Evolutionary conservation across 2,329 filamentous ascomycete genomes (phyloP), one percentile per base, ranked within the genome.

Genomic region (Microdochium nivale): DNA sequence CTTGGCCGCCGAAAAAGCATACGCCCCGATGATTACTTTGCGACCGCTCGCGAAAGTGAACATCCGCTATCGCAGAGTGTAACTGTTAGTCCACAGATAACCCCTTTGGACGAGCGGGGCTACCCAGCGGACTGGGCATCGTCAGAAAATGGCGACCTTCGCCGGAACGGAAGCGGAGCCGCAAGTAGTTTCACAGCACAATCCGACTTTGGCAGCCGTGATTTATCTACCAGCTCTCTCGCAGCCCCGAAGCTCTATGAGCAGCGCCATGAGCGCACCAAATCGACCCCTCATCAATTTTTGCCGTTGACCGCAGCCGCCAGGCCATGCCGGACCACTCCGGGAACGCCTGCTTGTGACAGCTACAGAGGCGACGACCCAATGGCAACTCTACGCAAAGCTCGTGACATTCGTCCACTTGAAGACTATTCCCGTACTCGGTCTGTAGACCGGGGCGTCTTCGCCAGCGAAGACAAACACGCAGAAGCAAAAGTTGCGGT

Each of bases 51-150:
- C 32, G 70, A 76, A 61, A 68, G 70, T 48, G 86, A 89, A 50
- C 88, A 92, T 64, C 87, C 88, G 21, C 70, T 92, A 43, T 82
- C 87, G 19, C 85, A 88, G 58, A 91, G 87, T 63, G 78, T 88
- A 48, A 83, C 81, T 33, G 86, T 80, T 19, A 88, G 83, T 61
- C 87, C 87, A 1, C 80, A 84, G 48, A 19, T 44, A 19, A 44
- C 40, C 7, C 40, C 40, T 23, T 44, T 44, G 40, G 40, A 44
- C 40, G 40, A 44, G 13, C 40, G 23, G 4, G 40, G 40, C 19
- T 44, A 44, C 19, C 40, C 40, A 5, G 40, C 40, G 23, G 40
- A 44, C n/a, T 44, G 40, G 40, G 67, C 72, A 14, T 68, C 69
- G 56, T 62, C 67, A 16, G 62, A 67, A 64, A 66, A 65, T 62